A percentile compares a stretch with the other conserved stretches of the same genome.
Evolutionary conservation across 176 grass and related monocot genomes (phyloP).

Genomic region (Oryza officinalis): DNA sequence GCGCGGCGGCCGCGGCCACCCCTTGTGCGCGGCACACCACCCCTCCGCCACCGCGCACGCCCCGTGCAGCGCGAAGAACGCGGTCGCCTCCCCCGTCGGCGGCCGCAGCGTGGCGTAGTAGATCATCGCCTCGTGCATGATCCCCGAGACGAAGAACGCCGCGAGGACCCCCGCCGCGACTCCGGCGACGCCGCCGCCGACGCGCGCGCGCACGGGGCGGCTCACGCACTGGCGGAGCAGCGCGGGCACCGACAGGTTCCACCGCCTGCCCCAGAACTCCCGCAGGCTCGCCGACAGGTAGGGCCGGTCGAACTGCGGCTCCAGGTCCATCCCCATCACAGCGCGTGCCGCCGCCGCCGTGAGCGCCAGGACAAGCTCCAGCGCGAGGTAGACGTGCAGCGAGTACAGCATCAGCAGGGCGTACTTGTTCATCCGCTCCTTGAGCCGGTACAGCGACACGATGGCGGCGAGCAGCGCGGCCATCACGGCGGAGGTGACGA

Average conservation of each 20-base stretch:
- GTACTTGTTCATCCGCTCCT: constrained; percentile 30
- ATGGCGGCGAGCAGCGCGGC: constrained; percentile 48
- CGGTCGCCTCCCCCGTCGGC: constrained; percentile 38
- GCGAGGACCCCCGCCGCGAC: constrained; percentile 8
- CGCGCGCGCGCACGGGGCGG: constrained; percentile 41
- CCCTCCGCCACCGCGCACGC: constrained; percentile 23
- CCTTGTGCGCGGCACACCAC: background rate
- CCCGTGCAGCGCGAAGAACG: constrained; percentile 51
- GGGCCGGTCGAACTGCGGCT: constrained; percentile 72
- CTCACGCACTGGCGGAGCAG: constrained; percentile 64
- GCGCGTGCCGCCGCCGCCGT: constrained; percentile 22
- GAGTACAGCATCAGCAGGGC: constrained; percentile 42
- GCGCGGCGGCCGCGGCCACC: constrained; percentile 3
- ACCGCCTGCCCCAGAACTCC: constrained; percentile 73
- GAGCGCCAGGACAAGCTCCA: constrained; percentile 59
- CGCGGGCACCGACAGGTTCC: constrained; percentile 66
- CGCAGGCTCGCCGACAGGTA: constrained; percentile 49
- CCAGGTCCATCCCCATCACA: constrained; percentile 44
- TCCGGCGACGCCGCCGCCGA: constrained; percentile 13
- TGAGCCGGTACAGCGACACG: constrained; percentile 44
- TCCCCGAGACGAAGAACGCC: constrained; percentile 42
- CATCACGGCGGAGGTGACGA: constrained; percentile 32
- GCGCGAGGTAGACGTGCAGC: constrained; percentile 54
- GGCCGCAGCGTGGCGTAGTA: constrained; percentile 30
- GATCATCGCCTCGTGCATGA: constrained; percentile 53